Conservation (phyloP, 495 filamentous ascomycete genomes). For the Hypoxylon cercidicola region DNA sequence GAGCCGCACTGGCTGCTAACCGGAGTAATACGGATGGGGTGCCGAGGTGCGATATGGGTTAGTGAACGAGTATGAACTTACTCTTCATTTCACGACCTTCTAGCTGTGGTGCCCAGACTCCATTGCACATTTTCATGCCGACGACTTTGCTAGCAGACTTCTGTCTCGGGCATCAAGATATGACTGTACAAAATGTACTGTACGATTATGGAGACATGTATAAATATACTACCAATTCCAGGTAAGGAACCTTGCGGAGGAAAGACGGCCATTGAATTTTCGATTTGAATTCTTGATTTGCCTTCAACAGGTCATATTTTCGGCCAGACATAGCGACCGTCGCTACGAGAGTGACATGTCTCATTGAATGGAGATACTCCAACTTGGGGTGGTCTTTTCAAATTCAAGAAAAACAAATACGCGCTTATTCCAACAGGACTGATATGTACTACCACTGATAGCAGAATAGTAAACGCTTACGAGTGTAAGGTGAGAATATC, state of each 20-base stretch:
- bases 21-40: conserved; percentile 87
- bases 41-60: conserved; percentile 91
- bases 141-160: conserved; percentile 4
- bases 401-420: too few relatives aligned
- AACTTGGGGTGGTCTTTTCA: too few relatives aligned
- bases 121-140: too few relatives aligned
- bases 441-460: too few relatives aligned
- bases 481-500: too few relatives aligned
- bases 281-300: too few relatives aligned
- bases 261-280: background rate
- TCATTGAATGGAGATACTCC: too few relatives aligned
- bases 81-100: background rate
- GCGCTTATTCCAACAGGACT: too few relatives aligned
- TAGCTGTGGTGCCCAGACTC: conserved; percentile 3
- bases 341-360: too few relatives aligned
- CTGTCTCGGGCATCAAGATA: background rate
- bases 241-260: background rate
- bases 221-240: conserved; percentile 1
- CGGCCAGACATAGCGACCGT: too few relatives aligned
- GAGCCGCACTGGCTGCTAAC: conserved; percentile 89
- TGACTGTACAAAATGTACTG: background rate
- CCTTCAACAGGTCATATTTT: too few relatives aligned
- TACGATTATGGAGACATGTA: conserved; percentile 10
- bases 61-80: conserved; percentile 77
- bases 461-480: too few relatives aligned